Percentiles rank a stretch among this genome's conserved stretches.
phyloP scores from a whole-genome alignment of 441 rosid species.

The Isatis lusitanica region DNA sequence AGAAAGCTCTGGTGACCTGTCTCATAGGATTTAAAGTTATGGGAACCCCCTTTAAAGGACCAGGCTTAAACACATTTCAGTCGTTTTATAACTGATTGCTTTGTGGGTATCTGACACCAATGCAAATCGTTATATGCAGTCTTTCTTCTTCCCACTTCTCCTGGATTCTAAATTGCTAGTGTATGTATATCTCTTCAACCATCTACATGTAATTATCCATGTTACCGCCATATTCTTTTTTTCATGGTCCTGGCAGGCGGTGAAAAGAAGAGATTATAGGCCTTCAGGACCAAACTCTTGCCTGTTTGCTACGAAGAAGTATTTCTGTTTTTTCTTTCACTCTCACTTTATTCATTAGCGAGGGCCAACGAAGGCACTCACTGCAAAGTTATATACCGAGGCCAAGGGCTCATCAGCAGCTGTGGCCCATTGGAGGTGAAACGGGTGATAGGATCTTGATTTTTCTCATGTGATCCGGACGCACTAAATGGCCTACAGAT shows the following conservation, averaged over 20 bases:
- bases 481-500: neutral
- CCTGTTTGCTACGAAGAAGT: neutral
- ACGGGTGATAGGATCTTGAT: neutral
- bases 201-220: neutral
- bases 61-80: conserved; percentile 18
- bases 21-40: conserved; percentile 5
- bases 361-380: neutral
- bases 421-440: neutral
- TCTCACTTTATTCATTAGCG: neutral
- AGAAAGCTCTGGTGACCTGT: conserved; percentile 18
- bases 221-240: neutral
- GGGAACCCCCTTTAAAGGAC: conserved; percentile 11
- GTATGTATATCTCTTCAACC: conserved; percentile 2
- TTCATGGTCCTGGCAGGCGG: neutral
- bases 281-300: neutral
- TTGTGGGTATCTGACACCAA: conserved; percentile 24
- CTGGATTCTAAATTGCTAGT: neutral
- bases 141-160: conserved; percentile 10
- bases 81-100: neutral
- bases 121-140: conserved; percentile 18
- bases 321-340: neutral
- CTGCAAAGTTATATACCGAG: neutral
- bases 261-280: neutral
- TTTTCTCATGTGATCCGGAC: neutral
- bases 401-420: neutral